Base-by-base conservation (phyloP, 306 rosid genomes). In the Dalbergia cultrata region DNA sequence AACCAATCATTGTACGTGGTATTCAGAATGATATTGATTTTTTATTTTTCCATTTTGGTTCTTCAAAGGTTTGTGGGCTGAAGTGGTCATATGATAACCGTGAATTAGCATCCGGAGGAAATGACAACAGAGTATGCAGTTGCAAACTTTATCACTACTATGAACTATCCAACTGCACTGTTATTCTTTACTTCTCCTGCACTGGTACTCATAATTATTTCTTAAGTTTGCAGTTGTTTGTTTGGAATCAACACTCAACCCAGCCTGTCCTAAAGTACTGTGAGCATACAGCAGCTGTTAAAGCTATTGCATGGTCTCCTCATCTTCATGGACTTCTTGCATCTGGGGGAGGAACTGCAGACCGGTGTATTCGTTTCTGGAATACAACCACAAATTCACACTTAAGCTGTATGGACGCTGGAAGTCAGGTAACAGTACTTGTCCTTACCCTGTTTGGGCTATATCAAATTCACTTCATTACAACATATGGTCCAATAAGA, bases 301-400 rank as follows among this genome's bases (percentile, higher is more conserved):
- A 96, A 87, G 99, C 99, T 69, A 96, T 96, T 86, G 99, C 98
- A 65, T 96, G 99, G 99, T 96, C 98, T 69, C 99, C 99, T 64
- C 98, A 93, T 92, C 93, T 92, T 81, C 99, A 96, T 80, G 99
- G 99, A 76, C 99, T 96, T 86, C 98, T 96, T 67, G 99, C 99
- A 79, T 96, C 99, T 34, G 99, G 98, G 21, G 99, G 99, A 75
- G 99, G 99, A 82, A 96, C 99, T 44, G 99, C 99, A 19, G 99
- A 96, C 64, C 83, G 98, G 59, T 93, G 97, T 78, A 96, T 96
- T 80, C 97, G 97, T 54, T 96, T 96, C 87, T 96, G 99, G 99
- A 96, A 96, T 80, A 93, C 99, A 74, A 88, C 98, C 61, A 96
- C 99, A 54, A 96, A 93, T 80, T 89, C 99, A 13, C 98, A 90